A percentile compares a stretch with the other conserved stretches of the same genome.
These are phyloP conservation scores for Annulohypoxylon nitens DNA, from an alignment of 495 filamentous ascomycete genomes.

Conservation along the genomic window DNA sequence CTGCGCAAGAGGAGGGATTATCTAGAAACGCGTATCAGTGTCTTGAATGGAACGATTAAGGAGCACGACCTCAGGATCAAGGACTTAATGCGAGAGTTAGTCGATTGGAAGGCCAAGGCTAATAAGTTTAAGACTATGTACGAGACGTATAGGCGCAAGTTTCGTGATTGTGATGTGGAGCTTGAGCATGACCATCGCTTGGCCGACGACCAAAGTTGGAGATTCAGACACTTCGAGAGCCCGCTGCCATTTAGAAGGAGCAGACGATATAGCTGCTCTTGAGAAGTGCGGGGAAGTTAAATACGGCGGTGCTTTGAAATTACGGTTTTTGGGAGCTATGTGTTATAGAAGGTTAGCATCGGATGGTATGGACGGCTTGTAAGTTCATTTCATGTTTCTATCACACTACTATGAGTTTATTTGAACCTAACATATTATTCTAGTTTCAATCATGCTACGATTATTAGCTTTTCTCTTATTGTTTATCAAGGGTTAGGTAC, in stretches of 20 bases:
- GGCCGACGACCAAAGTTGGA: constrained; percentile 31
- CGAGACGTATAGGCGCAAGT: constrained; percentile 16
- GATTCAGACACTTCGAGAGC: constrained; percentile 17
- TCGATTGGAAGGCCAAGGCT: constrained; percentile 9
- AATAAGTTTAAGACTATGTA: constrained; percentile 16
- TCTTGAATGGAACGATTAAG: constrained; percentile 37
- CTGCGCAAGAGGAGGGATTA: constrained; percentile 32
- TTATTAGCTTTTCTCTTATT: constrained; percentile 3
- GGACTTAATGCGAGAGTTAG: background rate
- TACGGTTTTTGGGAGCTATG: constrained; percentile 6
- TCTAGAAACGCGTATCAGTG: constrained; percentile 22
- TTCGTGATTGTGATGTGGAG: constrained; percentile 13
- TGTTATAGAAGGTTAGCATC: background rate
- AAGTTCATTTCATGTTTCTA: constrained; percentile 11
- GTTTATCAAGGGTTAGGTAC: constrained; percentile 1
- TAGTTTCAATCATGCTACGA: constrained; percentile 13
- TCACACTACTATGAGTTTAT: background rate
- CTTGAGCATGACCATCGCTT: constrained; percentile 23
- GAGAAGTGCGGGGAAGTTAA: background rate
- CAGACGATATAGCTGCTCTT: constrained; percentile 22
- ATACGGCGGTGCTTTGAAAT: background rate
- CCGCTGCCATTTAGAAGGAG: constrained; percentile 11
- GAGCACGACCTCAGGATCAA: constrained; percentile 1
- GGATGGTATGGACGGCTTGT: constrained; percentile 5
- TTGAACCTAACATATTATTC: constrained; percentile 1